Evolutionary conservation across 78 protist genomes (phyloP).

Genomic region (Capsaspora owczarzaki): DNA sequence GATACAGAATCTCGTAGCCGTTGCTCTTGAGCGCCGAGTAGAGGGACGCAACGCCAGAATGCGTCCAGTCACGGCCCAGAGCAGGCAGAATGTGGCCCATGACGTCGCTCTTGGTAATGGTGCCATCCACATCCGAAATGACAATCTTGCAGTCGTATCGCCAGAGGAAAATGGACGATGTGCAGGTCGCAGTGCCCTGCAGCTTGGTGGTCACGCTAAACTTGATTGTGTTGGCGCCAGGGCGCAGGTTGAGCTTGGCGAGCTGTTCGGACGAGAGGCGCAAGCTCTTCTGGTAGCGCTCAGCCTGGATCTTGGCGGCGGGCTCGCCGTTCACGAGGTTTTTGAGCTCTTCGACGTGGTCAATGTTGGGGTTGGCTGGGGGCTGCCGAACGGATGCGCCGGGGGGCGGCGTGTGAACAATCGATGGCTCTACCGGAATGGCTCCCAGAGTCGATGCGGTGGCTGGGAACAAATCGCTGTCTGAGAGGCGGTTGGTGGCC

Average conservation of each 20-base stretch:
- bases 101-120: constrained; percentile 74
- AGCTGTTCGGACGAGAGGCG: constrained; percentile 1
- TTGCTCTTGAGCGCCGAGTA: constrained; percentile 65
- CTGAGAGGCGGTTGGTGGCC: no score
- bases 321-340: no score
- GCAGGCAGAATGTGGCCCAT: constrained; percentile 83
- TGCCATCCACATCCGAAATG: constrained; percentile 77
- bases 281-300: not conserved
- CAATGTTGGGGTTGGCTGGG: no score
- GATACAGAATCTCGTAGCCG: constrained; percentile 80
- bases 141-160: constrained; percentile 54
- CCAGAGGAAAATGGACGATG: constrained; percentile 63
- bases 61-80: constrained; percentile 92
- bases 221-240: constrained; percentile 65
- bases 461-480: no score
- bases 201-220: constrained; percentile 59
- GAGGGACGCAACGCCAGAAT: constrained; percentile 76
- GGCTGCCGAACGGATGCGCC: no score
- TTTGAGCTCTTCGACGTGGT: no score
- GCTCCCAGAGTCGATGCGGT: no score
- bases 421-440: no score
- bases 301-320: not conserved
- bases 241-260: constrained; percentile 36
- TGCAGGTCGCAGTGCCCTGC: constrained; percentile 42
- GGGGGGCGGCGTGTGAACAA: no score